Conservation (phyloP, 768 basidiomycete species). For the Termitomyces sp. region DNA sequence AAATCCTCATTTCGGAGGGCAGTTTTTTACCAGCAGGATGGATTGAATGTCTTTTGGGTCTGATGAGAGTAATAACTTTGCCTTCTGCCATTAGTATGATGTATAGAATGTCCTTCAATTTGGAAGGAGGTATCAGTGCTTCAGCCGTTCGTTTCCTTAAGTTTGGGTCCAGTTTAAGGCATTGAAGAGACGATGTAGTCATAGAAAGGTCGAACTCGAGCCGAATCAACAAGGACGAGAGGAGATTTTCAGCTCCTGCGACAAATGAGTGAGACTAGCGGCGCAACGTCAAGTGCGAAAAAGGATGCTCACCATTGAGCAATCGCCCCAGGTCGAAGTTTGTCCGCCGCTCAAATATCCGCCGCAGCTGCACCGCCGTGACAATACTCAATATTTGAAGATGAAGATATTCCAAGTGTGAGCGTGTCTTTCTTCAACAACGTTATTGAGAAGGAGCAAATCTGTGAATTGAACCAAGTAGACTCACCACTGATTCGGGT, state of each 20-base stretch:
- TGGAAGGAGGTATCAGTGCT: constrained; percentile 69
- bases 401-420: constrained; percentile 93
- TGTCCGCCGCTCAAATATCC: constrained; percentile 82
- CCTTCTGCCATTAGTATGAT: constrained; percentile 77
- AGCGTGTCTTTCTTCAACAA: constrained; percentile 75
- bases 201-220: constrained; percentile 79
- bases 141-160: constrained; percentile 76
- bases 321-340: constrained; percentile 88
- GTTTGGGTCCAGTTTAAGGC: constrained; percentile 65
- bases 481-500: constrained; percentile 87
- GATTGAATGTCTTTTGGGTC: constrained; percentile 91
- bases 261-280: background rate
- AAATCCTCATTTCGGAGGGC: background rate
- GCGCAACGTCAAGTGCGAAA: background rate
- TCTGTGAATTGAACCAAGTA: constrained; percentile 7
- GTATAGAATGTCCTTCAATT: constrained; percentile 92
- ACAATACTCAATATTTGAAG: constrained; percentile 90
- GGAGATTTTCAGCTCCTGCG: constrained; percentile 76
- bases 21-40: constrained; percentile 72
- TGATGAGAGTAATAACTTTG: constrained; percentile 77
- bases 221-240: constrained; percentile 63
- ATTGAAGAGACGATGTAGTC: constrained; percentile 74
- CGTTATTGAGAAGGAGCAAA: constrained; percentile 18
- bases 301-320: constrained; percentile 44
- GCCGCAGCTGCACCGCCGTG: constrained; percentile 75